Percentiles rank a stretch among this genome's conserved stretches.
Conservation (phyloP, 108 stramenopile species). For the Tribonema minus region DNA sequence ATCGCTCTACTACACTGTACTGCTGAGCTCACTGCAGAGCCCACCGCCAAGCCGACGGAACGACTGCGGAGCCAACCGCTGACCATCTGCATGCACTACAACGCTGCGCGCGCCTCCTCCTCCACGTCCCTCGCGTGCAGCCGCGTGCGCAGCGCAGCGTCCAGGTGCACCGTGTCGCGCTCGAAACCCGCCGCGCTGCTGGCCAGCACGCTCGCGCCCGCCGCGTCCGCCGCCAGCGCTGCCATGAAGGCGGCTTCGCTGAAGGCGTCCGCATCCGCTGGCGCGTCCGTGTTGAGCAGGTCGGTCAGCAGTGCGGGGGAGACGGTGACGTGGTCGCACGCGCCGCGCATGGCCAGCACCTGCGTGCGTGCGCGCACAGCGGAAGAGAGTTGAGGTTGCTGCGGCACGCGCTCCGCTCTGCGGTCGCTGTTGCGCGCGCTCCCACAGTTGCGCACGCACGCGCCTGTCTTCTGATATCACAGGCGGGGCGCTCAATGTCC, state of each 20-base stretch:
- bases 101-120: no score
- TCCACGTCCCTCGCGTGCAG: no score
- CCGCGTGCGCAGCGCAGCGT: background rate
- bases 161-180: conserved; percentile 5
- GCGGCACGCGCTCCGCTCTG: no score
- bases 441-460: no score
- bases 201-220: conserved; percentile 2
- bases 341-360: background rate
- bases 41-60: no score
- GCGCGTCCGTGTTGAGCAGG: background rate
- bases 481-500: no score
- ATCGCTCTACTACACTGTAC: background rate
- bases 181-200: background rate
- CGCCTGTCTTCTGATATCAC: no score
- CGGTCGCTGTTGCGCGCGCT: no score
- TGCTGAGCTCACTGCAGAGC: no score
- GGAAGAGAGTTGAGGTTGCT: no score
- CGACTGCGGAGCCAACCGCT: no score
- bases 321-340: background rate
- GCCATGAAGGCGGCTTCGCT: background rate
- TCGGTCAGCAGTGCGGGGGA: background rate
- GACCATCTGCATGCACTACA: no score
- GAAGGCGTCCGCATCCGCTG: background rate
- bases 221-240: background rate
- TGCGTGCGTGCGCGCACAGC: background rate